Base-by-base conservation (phyloP, 768 basidiomycete species). In the Lactarius deliciosus region DNA sequence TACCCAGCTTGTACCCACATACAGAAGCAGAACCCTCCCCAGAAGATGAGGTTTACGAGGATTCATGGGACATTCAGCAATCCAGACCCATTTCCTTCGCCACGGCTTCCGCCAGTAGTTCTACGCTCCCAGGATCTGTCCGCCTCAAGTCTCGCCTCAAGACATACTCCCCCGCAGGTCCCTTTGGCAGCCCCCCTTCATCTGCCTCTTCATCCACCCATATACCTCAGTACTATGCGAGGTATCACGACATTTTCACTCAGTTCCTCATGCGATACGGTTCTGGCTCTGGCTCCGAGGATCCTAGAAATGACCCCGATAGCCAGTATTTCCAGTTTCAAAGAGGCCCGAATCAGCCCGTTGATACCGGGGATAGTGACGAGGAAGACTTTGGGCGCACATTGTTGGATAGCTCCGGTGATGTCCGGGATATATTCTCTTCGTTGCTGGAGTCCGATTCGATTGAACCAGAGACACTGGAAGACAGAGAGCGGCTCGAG, bases 401-500 rank as follows among this genome's bases (percentile, higher is more conserved):
- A 15, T 77, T 81, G 59, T 75, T 83, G 64, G 77, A 77, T 43
- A 72, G 77, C 34, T 79, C 76, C 28, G 78, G 78, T 58, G 84
- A 85, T 60, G 77, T 76, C 18, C 79, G 81, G 65, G 85, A 88
- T 70, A 81, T 82, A 16, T 76, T 83, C 57, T 82, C 85, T 20
- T 77, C 82, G 7, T 77, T 83, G 64, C 78, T 85, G 38, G 89
- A 91, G 72, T 79, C 85, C 6, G 88, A 90, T 70, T 81, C 83
- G 57, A 82, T 84, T 60, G 82, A 87, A 65, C 87, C 90, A 30
- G 84, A 86, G 50, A 88, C 90, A 2, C 80, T 82, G 61, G 86
- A 91, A 72, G 90, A 94, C 73, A 82, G 85, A 68, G 91, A 94
- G 72, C 82, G 96, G 32, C 77, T 96, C 57, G 95, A 97, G 77